Evolutionary conservation across 116 monocot species (phyloP), one percentile per base, ranked within the genome.

Genomic region (Posidonia oceanica): DNA sequence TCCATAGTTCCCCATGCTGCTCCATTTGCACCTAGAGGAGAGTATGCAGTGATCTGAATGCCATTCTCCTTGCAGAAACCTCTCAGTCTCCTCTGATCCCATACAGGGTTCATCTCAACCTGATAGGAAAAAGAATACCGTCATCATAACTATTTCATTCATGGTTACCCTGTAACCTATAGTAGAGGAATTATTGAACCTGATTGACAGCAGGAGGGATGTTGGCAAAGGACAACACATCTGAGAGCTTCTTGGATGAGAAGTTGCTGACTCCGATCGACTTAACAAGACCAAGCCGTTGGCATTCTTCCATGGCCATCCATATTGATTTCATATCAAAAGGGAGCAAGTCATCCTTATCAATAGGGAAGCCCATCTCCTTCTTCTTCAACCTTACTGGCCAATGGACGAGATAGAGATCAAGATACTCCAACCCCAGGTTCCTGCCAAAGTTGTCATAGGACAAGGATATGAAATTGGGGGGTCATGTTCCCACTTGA

Each of bases 231-330:
- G 55, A 59, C 20, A 86, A 70, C 58, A 86, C 29, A 15, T 72
- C 39, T 0, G 80, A 61, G 17, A 86, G 54, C 66, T 79, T 80
- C 64, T 72, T 79, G 54, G 69, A 74, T 3, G 82, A 66, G 65
- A 86, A 83, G 56, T 86, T 86, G 68, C 86, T 82, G 11, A 86
- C 77, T 6, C 86, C 86, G n/a, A 86, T 86, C 7, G 80, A 68
- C 65, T 70, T 86, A 5, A 72, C 61, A 1, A 86, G 77, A 5
- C 83, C 86, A 29, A 75, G 69, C 59, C 44, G 61, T 15, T 69
- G 53, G 76, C 86, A 86, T 59, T 83, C 72, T 57, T 86, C 83
- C 86, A 86, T 86, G 54, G 42, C 77, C 36, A 75, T 74, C 86
- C 83, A 86, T 5, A 77, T 80, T 3, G 72, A 80, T 17, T 75